Evolutionary conservation across 192 early-diverging fungal genomes (phyloP).

Genomic region (Ramicandelaber brevisporus): DNA sequence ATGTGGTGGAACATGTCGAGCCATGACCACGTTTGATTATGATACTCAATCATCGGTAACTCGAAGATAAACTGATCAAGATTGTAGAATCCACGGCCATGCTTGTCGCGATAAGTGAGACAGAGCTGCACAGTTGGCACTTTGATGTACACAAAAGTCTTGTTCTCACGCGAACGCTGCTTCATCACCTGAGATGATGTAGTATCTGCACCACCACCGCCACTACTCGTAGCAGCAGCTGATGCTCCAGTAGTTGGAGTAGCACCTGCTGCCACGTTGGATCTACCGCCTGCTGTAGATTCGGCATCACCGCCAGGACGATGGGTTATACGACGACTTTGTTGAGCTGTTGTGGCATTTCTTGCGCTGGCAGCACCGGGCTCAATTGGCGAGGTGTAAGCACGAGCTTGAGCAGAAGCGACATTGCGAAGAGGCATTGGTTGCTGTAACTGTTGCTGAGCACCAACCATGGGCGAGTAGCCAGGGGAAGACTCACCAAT

Average conservation of each 20-base stretch:
- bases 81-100: constrained; percentile 56
- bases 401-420: no score
- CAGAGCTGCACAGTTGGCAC: constrained; percentile 58
- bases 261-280: constrained; percentile 11
- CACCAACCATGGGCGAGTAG: no score
- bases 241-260: constrained; percentile 6
- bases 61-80: constrained; percentile 40
- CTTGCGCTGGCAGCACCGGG: not conserved
- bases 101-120: constrained; percentile 62
- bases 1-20: no score
- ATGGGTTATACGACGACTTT: constrained; percentile 8
- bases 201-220: constrained; percentile 1
- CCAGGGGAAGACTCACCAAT: no score
- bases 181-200: constrained; percentile 63
- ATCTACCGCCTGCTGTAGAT: constrained; percentile 10
- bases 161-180: constrained; percentile 52
- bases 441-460: no score
- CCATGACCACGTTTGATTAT: constrained; percentile 40
- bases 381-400: no score
- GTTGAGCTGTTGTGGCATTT: constrained; percentile 1
- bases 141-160: constrained; percentile 77
- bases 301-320: constrained; percentile 7
- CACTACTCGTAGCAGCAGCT: constrained; percentile 2
- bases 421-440: no score
- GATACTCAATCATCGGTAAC: constrained; percentile 51